Percentiles rank a stretch among this genome's conserved stretches.
Conservation (phyloP, 805 yeast species). For the Wickerhamomyces alni region DNA sequence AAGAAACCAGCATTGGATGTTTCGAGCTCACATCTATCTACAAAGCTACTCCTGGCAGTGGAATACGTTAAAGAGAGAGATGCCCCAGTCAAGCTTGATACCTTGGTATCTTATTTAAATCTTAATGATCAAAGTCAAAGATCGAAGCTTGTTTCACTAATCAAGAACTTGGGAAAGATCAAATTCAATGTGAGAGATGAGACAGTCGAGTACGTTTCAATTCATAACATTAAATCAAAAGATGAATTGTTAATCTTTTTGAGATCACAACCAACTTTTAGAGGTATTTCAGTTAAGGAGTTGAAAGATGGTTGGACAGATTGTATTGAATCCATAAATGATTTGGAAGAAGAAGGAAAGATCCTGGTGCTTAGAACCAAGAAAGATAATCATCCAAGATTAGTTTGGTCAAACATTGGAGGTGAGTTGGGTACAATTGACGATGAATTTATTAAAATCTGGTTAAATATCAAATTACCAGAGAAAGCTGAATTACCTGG, state of each 20-base stretch:
- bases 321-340: constrained; percentile 70
- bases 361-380: constrained; percentile 83
- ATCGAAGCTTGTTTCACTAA: constrained; percentile 61
- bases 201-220: constrained; percentile 80
- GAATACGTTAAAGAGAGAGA: constrained; percentile 76
- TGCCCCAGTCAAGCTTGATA: constrained; percentile 58
- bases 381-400: constrained; percentile 89
- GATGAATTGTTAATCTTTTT: constrained; percentile 71
- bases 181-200: constrained; percentile 53
- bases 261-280: constrained; percentile 77
- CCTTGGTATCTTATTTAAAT: constrained; percentile 61
- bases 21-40: constrained; percentile 58
- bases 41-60: constrained; percentile 85
- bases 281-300: constrained; percentile 72
- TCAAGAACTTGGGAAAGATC: constrained; percentile 74
- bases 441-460: constrained; percentile 73
- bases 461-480: constrained; percentile 79
- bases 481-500: constrained; percentile 76
- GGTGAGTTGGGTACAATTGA: constrained; percentile 69
- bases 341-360: constrained; percentile 70
- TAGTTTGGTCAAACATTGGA: constrained; percentile 85
- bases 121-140: constrained; percentile 41
- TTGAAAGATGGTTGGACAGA: constrained; percentile 92
- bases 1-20: constrained; percentile 26
- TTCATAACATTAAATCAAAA: constrained; percentile 79